Evolutionary conservation across 2,329 filamentous ascomycete genomes (phyloP), one percentile per base, ranked within the genome.

Genomic region (Meredithiella fracta): DNA sequence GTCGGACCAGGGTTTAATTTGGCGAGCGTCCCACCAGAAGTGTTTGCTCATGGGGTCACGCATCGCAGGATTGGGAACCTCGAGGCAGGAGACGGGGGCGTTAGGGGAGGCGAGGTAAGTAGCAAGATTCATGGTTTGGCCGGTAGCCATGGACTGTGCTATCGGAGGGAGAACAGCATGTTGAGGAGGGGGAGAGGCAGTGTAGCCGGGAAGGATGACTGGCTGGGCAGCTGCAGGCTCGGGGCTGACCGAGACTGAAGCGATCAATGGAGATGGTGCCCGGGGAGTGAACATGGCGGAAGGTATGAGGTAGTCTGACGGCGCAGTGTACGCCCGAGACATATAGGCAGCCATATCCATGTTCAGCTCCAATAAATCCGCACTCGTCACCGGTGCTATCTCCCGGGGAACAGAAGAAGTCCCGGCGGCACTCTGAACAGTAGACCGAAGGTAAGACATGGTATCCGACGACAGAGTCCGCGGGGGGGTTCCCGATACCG

Each of bases 21-120:
- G 91, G 62, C 91, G 85, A 58, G 94, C 78, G 64, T 97, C 91
- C 86, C 88, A 96, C 91, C 91, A 97, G 68, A 91, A 95, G 71
- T 94, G 82, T 67, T 83, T 87, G 63, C 77, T 83, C 68, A 75
- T 78, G 64, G 75, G 82, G 66, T 80, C 85, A 60, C 74, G 79
- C 64, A 74, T 38, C 15, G 73, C 61, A 70, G 81, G 65, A 84
- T 82, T 59, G 84, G 86, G 91, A 79, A 62, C 83, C 85, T 64
- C 84, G 84, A 38, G 94, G 87, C 34, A 95, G 74, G 42, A 84
- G 17, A 90, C 85, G 22, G 87, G 83, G 20, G 90, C 89, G 65
- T 94, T 95, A 59, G 85, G 71, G 0, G 77, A 73, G 2, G 85
- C 89, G 51, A 97, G 78, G 69, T 92, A 94, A 60, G 77, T 76